Percentiles rank a stretch among this genome's conserved stretches.
These are phyloP conservation scores for Corinectria fuckeliana DNA, from an alignment of 2,329 filamentous ascomycete species.

Conservation along the genomic window DNA sequence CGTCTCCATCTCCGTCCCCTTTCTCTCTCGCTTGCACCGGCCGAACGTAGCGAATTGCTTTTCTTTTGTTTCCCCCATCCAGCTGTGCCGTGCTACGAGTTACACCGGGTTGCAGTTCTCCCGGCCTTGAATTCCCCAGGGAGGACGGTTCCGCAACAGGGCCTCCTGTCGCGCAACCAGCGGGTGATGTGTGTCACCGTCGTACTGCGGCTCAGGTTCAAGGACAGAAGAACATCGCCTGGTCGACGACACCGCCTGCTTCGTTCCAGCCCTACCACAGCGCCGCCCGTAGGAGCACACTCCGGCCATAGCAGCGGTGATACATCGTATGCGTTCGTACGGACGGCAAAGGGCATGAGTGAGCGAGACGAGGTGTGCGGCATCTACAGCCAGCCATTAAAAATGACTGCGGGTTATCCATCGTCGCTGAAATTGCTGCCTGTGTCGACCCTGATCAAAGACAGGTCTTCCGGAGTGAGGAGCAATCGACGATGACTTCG, in stretches of 20 bases:
- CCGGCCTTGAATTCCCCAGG: slow-evolving; percentile 16
- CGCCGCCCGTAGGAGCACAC: slow-evolving; percentile 7
- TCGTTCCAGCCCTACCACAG: slow-evolving; percentile 30
- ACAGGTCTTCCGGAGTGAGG: slow-evolving; percentile 6
- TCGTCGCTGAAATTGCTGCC: slow-evolving; percentile 15
- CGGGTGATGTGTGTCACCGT: slow-evolving; percentile 29
- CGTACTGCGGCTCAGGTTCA: slow-evolving; percentile 27
- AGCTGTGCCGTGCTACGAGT: slow-evolving; percentile 29
- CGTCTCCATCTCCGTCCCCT: neutral
- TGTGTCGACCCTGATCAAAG: neutral
- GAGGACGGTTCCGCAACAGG: slow-evolving; percentile 5
- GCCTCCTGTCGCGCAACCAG: slow-evolving; percentile 10
- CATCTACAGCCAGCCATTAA: slow-evolving; percentile 18
- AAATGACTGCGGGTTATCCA: slow-evolving; percentile 10
- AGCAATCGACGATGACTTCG: slow-evolving; percentile 23
- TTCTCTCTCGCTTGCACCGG: slow-evolving; percentile 34
- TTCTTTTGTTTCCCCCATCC: slow-evolving; percentile 22
- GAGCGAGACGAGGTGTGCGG: slow-evolving; percentile 33
- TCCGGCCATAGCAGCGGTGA: neutral
- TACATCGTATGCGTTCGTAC: neutral
- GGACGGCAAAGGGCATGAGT: slow-evolving; percentile 3
- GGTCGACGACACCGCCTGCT: neutral
- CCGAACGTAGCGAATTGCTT: slow-evolving; percentile 35
- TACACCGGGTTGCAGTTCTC: slow-evolving; percentile 18
- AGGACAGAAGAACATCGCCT: neutral